Evolutionary conservation across 345 rosid genomes (phyloP), one percentile per base, ranked within the genome.

Genomic region (Eucalyptus cloeziana): DNA sequence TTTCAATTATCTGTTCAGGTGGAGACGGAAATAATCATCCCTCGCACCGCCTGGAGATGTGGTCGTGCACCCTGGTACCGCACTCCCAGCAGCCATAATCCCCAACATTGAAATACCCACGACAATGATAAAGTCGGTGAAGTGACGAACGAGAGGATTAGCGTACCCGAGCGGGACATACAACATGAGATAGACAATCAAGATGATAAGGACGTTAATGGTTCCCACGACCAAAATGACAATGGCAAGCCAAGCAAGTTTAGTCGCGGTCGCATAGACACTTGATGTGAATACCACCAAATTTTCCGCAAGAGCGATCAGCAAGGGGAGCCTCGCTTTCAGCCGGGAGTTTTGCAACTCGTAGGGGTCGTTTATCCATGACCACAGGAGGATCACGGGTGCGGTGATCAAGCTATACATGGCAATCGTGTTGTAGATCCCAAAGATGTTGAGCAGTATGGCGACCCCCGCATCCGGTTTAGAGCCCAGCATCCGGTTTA

Each of bases 381-480:
- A 64, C 40, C 37, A 64, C 40, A n/a, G 76, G 10, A n/a, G 76
- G 40, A 64, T 64, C 76, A 64, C 6, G 0, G 5, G 21, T 64
- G 40, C 40, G 21, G 5, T 62, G 69, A 62, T 64, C 6, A 15
- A 64, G 40, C 76, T 64, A n/a, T 4, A 14, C 37, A 51, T 51
- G 21, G 54, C 2, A 64, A n/a, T 64, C 0, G 19, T 64, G 76
- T 0, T 64, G 6, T 31, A n/a, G 2, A 64, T 64, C 6, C 8
- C 40, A n/a, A 1, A 64, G 10, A 64, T 2, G 10, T 64, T 64
- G 76, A 64, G 21, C 19, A 30, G 2, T 64, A 64, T 64, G 71
- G 37, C 71, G 10, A 64, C 8, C 19, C 2, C 10, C 0, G 5
- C 71, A 62, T 30, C 33, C 1, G 17, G 51, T 49, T 49, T 49